Conservation (phyloP, 371 early-diverging fungal species). For the Zychaea mexicana region DNA sequence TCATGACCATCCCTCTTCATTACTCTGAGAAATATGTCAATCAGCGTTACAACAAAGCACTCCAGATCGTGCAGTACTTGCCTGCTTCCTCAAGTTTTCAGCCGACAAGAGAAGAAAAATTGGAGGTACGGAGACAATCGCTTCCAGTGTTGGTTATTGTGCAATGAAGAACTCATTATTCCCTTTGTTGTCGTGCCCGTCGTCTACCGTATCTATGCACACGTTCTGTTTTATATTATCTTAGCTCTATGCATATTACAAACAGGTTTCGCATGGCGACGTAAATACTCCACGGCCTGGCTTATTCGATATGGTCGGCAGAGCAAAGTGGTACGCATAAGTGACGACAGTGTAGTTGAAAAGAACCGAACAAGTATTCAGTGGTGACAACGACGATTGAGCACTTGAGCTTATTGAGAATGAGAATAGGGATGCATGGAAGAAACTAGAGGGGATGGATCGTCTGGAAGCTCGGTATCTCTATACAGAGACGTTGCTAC, state of each 20-base stretch:
- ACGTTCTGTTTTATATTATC: no score
- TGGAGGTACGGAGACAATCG: no score
- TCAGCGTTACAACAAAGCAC: conserved; percentile 42
- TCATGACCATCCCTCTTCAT: conserved; percentile 23
- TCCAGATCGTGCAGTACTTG: conserved; percentile 47
- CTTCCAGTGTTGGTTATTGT: not conserved
- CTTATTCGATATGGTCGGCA: conserved; percentile 49
- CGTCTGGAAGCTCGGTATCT: conserved; percentile 24
- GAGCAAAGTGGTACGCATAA: conserved; percentile 47
- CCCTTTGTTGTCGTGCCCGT: not conserved
- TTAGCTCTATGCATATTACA: conserved; percentile 51
- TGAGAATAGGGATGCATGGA: conserved; percentile 38
- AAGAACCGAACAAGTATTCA: no score
- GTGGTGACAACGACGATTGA: no score
- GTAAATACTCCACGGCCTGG: conserved; percentile 45
- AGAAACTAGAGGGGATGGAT: conserved; percentile 25
- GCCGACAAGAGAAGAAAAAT: conserved; percentile 48
- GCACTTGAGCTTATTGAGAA: no score
- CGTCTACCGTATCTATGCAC: no score
- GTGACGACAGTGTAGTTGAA: no score
- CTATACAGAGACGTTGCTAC: conserved; percentile 30
- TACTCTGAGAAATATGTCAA: conserved; percentile 36
- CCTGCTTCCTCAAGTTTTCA: conserved; percentile 46
- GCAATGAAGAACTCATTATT: not conserved
- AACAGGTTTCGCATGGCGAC: conserved; percentile 48